These are phyloP conservation scores for Perilla frutescens DNA, from an alignment of 257 asterid genomes.

Conservation along the genomic window DNA sequence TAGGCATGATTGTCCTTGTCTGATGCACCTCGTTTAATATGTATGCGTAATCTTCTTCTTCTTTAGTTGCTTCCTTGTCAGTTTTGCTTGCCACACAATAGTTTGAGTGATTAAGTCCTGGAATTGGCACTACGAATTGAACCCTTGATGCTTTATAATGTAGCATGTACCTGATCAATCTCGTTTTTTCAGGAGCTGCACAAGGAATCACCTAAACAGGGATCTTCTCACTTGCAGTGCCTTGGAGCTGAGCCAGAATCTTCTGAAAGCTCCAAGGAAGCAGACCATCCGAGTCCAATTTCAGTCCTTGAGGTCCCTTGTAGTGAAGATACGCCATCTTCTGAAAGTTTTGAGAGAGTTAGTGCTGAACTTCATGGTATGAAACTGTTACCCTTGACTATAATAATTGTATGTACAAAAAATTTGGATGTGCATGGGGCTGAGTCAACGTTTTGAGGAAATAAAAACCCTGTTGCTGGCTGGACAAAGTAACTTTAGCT, in stretches of 20 bases:
- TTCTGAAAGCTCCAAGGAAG: slow-evolving; percentile 70
- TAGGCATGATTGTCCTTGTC: neutral
- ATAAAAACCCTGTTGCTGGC: neutral
- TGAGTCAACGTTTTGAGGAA: slow-evolving; percentile 13
- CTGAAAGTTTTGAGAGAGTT: slow-evolving; percentile 83
- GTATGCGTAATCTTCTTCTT: neutral
- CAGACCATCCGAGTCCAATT: slow-evolving; percentile 82
- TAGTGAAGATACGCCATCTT: slow-evolving; percentile 59
- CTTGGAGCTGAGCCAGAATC: slow-evolving; percentile 56
- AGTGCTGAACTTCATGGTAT: slow-evolving; percentile 82
- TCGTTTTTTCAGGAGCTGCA: slow-evolving; percentile 49
- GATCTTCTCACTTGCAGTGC: slow-evolving; percentile 36
- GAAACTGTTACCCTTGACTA: slow-evolving; percentile 27
- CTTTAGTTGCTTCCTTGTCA: neutral
- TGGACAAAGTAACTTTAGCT: neutral
- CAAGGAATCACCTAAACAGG: slow-evolving; percentile 39
- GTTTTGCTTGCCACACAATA: neutral
- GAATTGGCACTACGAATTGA: neutral
- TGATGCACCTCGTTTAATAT: neutral
- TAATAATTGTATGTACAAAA: neutral
- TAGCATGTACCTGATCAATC: neutral
- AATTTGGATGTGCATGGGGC: neutral
- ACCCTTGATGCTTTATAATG: neutral
- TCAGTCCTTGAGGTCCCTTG: slow-evolving; percentile 78
- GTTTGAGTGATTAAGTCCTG: slow-evolving; percentile 8